A percentile compares a stretch with the other conserved stretches of the same genome.
Conservation (phyloP, 1,139 yeast species). For the Lodderomyces metapsilosis region DNA sequence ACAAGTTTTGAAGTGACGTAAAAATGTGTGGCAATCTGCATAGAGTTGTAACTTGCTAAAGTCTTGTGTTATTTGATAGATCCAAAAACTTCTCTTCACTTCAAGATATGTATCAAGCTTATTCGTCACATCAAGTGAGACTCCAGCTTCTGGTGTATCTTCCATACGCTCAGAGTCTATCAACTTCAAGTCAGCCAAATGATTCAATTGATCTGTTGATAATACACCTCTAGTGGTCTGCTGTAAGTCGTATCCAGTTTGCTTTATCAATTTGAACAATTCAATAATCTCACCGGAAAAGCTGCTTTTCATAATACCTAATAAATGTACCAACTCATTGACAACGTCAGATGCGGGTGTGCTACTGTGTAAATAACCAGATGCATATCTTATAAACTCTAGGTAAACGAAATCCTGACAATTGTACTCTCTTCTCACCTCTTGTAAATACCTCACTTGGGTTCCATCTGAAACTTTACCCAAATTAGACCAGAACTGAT, state of each 20-base stretch:
- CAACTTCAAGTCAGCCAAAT: constrained; percentile 1
- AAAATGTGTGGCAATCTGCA: neutral
- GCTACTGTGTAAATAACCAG: neutral
- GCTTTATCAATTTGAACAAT: neutral
- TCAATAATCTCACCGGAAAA: neutral
- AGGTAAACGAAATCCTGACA: neutral
- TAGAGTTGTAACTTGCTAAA: constrained; percentile 7
- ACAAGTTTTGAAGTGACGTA: constrained; percentile 13
- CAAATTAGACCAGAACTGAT: constrained; percentile 2
- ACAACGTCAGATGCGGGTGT: neutral
- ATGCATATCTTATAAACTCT: neutral
- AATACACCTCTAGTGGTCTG: neutral
- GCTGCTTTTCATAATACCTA: neutral
- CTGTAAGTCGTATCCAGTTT: neutral
- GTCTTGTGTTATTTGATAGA: constrained; percentile 7
- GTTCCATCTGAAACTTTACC: neutral
- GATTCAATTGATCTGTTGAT: neutral
- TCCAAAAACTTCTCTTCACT: constrained; percentile 7
- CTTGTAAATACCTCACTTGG: constrained; percentile 2
- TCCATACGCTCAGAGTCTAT: neutral
- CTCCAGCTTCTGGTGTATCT: neutral
- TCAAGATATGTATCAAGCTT: constrained; percentile 5
- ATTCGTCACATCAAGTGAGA: constrained; percentile 7
- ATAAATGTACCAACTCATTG: neutral
- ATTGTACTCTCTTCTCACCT: neutral